Base-by-base conservation (phyloP, 768 basidiomycete genomes). In the Mycena epipterygia region DNA sequence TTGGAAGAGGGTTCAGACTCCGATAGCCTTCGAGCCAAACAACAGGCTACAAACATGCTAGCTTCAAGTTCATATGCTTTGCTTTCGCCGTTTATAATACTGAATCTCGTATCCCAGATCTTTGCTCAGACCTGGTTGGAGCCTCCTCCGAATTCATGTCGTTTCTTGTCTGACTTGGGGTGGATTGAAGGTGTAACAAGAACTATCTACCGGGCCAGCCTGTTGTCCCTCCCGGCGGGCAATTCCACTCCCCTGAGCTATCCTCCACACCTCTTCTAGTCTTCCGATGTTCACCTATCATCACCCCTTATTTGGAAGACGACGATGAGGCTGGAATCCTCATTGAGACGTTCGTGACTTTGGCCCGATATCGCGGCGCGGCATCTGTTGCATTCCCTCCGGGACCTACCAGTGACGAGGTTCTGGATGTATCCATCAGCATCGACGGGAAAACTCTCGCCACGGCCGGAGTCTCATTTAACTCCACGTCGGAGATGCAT, bases 291-390 rank as follows among this genome's bases (percentile, higher is more conserved):
- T 79, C 83, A 1, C 87, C 87, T 2, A 83, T 76, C 8, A 81
- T 87, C 51, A 82, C 82, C 42, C 87, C 87, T 2, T 89, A 87
- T 76, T 81, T 88, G 2, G 78, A 82, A 13, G 81, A 82, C 46
- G 87, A 88, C 27, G 11, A 67, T 27, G 9, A 41, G 5, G 72
- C 64, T 16, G 72, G 72, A 6, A 23, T 73, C 25, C 25, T 73
- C 33, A 42, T 73, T 30, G 72, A 73, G 32, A 33, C 68, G 9
- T 73, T 67, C 57, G 19, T 53, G 53, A 73, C 72, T 14, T 59
- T 53, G 30, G 9, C 49, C 25, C 68, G 61, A 14, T 70, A 70
- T 25, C 41, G 13, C 39, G 68, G 61, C 1, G 55, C 72, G 13
- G 33, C 60, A 37, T 58, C 57, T 25, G 35, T 73, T 25, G 16